A percentile compares a stretch with the other conserved stretches of the same genome.
phyloP scores from a whole-genome alignment of 2,329 filamentous ascomycete species.

The Epichloe festucae region DNA sequence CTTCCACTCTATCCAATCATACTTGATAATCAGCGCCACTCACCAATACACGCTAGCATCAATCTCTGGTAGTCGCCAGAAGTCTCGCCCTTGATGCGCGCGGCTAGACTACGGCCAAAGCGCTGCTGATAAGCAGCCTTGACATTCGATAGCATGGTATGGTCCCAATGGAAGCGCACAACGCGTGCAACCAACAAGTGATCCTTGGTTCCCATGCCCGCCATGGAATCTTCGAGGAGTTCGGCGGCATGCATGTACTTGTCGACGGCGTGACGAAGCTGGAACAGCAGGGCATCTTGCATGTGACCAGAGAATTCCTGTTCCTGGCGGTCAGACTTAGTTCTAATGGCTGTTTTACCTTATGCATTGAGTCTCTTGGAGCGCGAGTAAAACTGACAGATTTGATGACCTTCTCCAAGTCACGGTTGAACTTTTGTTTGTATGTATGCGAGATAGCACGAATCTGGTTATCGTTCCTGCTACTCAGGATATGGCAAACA shows the following conservation, averaged over 20 bases:
- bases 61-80: conserved; percentile 70
- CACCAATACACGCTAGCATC: conserved; percentile 56
- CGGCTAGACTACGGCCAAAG: conserved; percentile 53
- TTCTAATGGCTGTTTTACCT: not conserved
- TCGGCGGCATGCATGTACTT: conserved; percentile 73
- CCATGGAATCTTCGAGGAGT: conserved; percentile 78
- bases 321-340: not conserved
- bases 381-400: conserved; percentile 32
- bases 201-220: conserved; percentile 78
- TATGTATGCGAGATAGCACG: conserved; percentile 70
- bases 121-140: conserved; percentile 63
- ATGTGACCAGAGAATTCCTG: conserved; percentile 85
- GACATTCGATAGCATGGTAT: conserved; percentile 58
- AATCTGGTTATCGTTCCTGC: conserved; percentile 69
- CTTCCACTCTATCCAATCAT: not conserved
- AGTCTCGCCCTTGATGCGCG: conserved; percentile 68
- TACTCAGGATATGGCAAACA: conserved; percentile 66
- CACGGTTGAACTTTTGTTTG: conserved; percentile 54
- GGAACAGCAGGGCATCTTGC: conserved; percentile 68
- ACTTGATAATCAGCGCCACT: conserved; percentile 13
- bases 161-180: conserved; percentile 75
- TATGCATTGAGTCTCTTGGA: not conserved
- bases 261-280: conserved; percentile 65
- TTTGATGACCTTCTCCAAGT: conserved; percentile 61
- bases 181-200: conserved; percentile 63